These are phyloP conservation scores for Nemania sp. DNA, from an alignment of 2,329 filamentous ascomycete species.

Conservation along the genomic window DNA sequence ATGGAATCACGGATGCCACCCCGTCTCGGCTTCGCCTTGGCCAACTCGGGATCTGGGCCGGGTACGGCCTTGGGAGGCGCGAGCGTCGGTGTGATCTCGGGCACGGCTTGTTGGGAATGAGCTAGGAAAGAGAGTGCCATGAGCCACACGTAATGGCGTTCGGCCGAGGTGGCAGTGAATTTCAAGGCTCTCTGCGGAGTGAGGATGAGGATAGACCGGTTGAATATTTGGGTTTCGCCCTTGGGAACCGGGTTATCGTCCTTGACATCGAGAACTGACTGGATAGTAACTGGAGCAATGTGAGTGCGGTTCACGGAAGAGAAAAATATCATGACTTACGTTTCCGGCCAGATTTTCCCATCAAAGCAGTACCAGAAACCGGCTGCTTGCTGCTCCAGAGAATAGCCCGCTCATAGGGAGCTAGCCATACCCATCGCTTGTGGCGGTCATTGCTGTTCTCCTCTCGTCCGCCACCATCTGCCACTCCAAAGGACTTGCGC, in stretches of 20 bases:
- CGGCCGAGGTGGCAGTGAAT: conserved; percentile 81
- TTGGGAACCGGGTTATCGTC: conserved; percentile 88
- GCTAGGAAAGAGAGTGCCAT: conserved; percentile 94
- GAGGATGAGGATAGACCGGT: conserved; percentile 91
- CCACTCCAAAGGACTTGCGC: conserved; percentile 86
- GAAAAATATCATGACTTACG: conserved; percentile 62
- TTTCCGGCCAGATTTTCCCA: conserved; percentile 95
- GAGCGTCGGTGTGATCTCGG: conserved; percentile 60
- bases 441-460: conserved; percentile 79
- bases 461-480: conserved; percentile 67
- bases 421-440: conserved; percentile 98
- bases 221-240: conserved; percentile 70
- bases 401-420: conserved; percentile 92
- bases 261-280: conserved; percentile 96
- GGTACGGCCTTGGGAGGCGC: conserved; percentile 52
- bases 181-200: conserved; percentile 93
- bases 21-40: conserved; percentile 53
- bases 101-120: conserved; percentile 80
- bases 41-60: conserved; percentile 51
- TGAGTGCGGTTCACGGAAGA: conserved; percentile 28
- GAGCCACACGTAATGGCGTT: conserved; percentile 93
- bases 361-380: conserved; percentile 79
- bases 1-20: conserved; percentile 83
- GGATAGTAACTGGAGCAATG: conserved; percentile 73
- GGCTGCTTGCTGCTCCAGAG: conserved; percentile 99